Conservation (phyloP, 495 filamentous ascomycete species). For the Letharia columbiana region DNA sequence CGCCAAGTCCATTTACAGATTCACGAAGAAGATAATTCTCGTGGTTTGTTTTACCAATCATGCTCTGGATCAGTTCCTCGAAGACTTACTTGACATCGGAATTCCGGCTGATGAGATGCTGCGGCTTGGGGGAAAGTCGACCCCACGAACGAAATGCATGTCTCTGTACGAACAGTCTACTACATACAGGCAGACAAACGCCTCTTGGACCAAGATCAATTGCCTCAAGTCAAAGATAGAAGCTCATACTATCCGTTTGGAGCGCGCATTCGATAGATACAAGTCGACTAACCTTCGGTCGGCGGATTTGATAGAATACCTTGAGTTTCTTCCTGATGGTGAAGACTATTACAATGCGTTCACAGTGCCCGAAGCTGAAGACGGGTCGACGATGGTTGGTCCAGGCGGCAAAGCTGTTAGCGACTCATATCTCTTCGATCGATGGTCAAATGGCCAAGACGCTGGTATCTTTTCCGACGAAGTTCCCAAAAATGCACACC, state of each 20-base stretch:
- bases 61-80: conserved; percentile 66
- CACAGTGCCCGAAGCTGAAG: conserved; percentile 33
- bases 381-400: conserved; percentile 42
- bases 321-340: conserved; percentile 53
- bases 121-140: conserved; percentile 59
- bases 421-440: conserved; percentile 45
- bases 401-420: conserved; percentile 38
- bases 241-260: conserved; percentile 2
- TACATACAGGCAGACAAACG: background rate
- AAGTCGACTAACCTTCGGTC: conserved; percentile 15
- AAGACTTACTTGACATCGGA: conserved; percentile 57
- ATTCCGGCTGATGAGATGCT: conserved; percentile 49
- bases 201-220: conserved; percentile 37
- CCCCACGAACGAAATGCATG: conserved; percentile 39
- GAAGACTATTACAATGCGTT: conserved; percentile 50
- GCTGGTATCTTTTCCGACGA: conserved; percentile 36
- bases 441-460: conserved; percentile 45
- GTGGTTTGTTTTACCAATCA: conserved; percentile 64
- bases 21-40: conserved; percentile 46
- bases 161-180: conserved; percentile 40
- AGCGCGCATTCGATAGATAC: conserved; percentile 28
- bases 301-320: conserved; percentile 45
- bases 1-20: conserved; percentile 49
- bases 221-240: conserved; percentile 27
- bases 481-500: conserved; percentile 23